Evolutionary conservation across 2,329 filamentous ascomycete species (phyloP).

Genomic region (Pseudohalonectria lignicola): DNA sequence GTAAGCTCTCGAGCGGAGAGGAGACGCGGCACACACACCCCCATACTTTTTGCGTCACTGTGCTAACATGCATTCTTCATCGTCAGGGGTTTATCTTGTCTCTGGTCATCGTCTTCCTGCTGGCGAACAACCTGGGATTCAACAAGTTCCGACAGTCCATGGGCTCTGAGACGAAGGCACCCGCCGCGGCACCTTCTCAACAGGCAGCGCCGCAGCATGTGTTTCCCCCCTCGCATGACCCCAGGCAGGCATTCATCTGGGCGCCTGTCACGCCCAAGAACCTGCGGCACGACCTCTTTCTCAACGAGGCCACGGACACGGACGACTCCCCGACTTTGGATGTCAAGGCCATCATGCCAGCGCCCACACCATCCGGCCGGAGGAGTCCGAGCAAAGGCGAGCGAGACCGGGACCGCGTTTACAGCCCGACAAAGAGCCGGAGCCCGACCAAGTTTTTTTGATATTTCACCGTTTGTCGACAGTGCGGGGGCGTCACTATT

Average conservation of each 20-base stretch:
- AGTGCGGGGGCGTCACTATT: no score
- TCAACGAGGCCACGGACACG: slow-evolving; percentile 39
- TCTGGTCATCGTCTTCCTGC: slow-evolving; percentile 33
- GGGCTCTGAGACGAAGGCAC: not conserved
- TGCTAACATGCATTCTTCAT: not conserved
- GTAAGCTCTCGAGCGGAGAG: slow-evolving; percentile 22
- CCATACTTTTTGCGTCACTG: not conserved
- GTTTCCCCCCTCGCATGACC: slow-evolving; percentile 14
- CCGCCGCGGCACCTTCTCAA: slow-evolving; percentile 13
- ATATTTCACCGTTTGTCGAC: not conserved
- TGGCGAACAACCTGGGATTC: slow-evolving; percentile 40
- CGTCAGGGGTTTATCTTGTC: slow-evolving; percentile 38
- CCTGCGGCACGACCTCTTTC: slow-evolving; percentile 25
- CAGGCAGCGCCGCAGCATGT: slow-evolving; percentile 5
- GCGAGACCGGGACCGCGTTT: slow-evolving; percentile 27
- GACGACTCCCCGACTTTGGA: slow-evolving; percentile 36
- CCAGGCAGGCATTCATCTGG: slow-evolving; percentile 34
- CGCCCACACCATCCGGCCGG: slow-evolving; percentile 32
- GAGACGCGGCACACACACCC: no score
- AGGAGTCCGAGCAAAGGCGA: slow-evolving; percentile 39
- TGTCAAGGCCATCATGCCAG: slow-evolving; percentile 27
- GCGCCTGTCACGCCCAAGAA: slow-evolving; percentile 37
- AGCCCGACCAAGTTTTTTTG: not conserved
- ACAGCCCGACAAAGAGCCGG: slow-evolving; percentile 24
- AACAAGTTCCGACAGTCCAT: slow-evolving; percentile 21